Evolutionary conservation across 129 eudicot genomes (phyloP), one percentile per base, ranked within the genome.

Genomic region (Chrysanthemum lavandulifolium): DNA sequence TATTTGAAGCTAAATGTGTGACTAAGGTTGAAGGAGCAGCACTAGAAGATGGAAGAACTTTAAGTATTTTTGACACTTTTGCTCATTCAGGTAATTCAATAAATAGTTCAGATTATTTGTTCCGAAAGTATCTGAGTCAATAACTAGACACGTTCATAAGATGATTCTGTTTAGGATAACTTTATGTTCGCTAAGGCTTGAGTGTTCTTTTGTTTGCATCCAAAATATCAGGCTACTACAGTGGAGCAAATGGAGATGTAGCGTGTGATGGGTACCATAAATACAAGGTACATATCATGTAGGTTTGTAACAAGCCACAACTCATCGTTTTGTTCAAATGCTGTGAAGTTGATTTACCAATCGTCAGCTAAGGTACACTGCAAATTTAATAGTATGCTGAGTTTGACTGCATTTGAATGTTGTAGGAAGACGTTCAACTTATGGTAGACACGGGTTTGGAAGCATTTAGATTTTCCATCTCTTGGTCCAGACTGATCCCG

Each of bases 401-500:
- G 53, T 50, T 23, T 60, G 49, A 47, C 7, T 71, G 47, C 12
- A 65, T 31, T 40, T 74, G 1, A 5, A 25, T 68, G 63, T 62
- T 79, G 73, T 78, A 88, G 95, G 88, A 88, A 80, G 97, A 91
- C 72, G 70, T 91, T 55, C 77, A 81, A 71, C 87, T 91, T 29
- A 86, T 88, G 76, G 87, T 64, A 12, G 87, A 88, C 61, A 88
- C 82, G 1, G 84, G 88, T 16, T 58, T 91, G 82, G 97, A 91
- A 73, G 97, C 88, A 73, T 91, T 70, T 54, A 80, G 96, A 55
- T 75, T 88, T 65, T 91, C 96, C 27, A 86, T 91, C 75, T 88
- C 97, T 55, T 91, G 97, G 97, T 85, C 97, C 54, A 80, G 97
- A 79, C 84, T 91, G 31, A 84, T 91, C 49, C 97, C 97, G 14